These are phyloP conservation scores for Gymnopilus junonius DNA, from an alignment of 768 basidiomycete species.

Conservation along the genomic window DNA sequence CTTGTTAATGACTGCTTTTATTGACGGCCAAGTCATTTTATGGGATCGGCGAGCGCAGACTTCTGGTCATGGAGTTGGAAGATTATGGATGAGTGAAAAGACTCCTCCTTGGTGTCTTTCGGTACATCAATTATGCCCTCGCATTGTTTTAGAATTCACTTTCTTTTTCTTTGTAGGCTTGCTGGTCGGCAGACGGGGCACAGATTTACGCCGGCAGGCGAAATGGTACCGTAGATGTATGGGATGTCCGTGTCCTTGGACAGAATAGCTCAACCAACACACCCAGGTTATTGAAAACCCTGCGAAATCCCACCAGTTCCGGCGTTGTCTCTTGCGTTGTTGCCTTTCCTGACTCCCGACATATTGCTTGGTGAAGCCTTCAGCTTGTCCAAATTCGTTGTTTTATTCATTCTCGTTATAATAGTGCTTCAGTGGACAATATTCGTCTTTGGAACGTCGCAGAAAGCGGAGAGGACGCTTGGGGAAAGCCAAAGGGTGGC, in stretches of 20 bases:
- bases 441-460: conserved; percentile 92
- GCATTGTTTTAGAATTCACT: not conserved
- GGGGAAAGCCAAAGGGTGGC: conserved; percentile 63
- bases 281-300: conserved; percentile 80
- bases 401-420: not conserved
- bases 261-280: conserved; percentile 60
- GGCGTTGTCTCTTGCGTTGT: conserved; percentile 92
- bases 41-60: conserved; percentile 84
- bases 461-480: conserved; percentile 74
- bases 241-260: conserved; percentile 89
- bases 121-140: conserved; percentile 49
- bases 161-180: conserved; percentile 60
- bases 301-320: conserved; percentile 86
- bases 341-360: conserved; percentile 89
- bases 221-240: conserved; percentile 90
- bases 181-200: conserved; percentile 88
- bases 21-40: conserved; percentile 91
- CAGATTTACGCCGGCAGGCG: conserved; percentile 92
- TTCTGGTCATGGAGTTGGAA: conserved; percentile 73
- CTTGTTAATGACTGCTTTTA: conserved; percentile 83
- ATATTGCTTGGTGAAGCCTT: conserved; percentile 79
- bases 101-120: conserved; percentile 97
- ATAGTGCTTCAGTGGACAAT: conserved; percentile 90
- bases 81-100: conserved; percentile 89
- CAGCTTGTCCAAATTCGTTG: not conserved